Evolutionary conservation across 2,329 filamentous ascomycete genomes (phyloP), one percentile per base, ranked within the genome.

Genomic region (Penicillium corylophilum): DNA sequence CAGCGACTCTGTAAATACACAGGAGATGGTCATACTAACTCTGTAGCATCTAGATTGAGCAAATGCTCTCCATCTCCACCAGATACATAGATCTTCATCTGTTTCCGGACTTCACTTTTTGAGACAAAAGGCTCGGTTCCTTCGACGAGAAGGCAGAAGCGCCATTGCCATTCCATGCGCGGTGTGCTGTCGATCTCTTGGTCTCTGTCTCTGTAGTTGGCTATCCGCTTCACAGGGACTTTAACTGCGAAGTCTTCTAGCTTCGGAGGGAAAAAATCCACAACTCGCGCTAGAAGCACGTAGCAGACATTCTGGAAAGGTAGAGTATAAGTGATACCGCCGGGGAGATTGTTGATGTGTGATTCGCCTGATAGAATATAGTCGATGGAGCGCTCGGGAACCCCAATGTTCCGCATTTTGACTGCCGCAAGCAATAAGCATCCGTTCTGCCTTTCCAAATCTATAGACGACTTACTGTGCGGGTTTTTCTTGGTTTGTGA

Each of bases 291-390:
- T 29, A 80, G 78, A 20, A 83, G 77, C 42, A 84, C 82, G 66
- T 91, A 91, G 38, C 84, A 88, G 50, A 80, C 74, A 64, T 92
- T 90, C 50, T 85, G 78, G 63, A 95, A 95, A 0, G 91, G 89
- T 0, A 92, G 64, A 2, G 63, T 66, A 51, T 77, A 77, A 20
- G 68, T 57, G n/a, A 74, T 66, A 3, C 75, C 76, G 2, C 67
- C 72, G 7, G 78, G 71, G 1, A 79, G 71, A 26, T 71, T 71
- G 16, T 77, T 77, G 41, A 76, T 65, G 56, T 82, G 73, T 26
- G 61, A 68, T 57, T 74, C 63, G 28, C 74, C 74, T 48, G 78
- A 69, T 20, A 82, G 55, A 39, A 86, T 83, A 15, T 78, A 74
- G 15, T 72, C 65, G 16, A 83, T 59, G 0, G 71, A 63, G 26